Conservation (phyloP, 148 eudicot species). For the Selenicereus undatus region DNA sequence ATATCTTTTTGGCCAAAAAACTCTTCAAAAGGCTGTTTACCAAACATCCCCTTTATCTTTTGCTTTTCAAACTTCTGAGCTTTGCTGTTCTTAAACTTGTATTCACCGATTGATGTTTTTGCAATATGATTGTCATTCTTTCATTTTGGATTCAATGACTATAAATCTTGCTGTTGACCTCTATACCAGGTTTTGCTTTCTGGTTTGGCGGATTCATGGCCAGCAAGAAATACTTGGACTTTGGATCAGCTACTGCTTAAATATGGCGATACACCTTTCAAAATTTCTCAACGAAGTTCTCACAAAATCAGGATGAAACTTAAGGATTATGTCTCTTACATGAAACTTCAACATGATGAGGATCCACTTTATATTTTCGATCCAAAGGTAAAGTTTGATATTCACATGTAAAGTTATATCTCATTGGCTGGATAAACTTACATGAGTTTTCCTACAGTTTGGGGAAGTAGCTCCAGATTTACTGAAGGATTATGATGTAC, state of each 20-base stretch:
- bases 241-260: slow-evolving; percentile 53
- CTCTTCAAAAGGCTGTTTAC: too few species aligned
- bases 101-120: background rate
- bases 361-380: slow-evolving; percentile 95
- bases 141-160: slow-evolving; percentile 7
- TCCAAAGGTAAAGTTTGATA: slow-evolving; percentile 54
- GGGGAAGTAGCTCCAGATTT: slow-evolving; percentile 80
- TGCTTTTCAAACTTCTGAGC: too few species aligned
- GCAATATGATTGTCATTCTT: background rate
- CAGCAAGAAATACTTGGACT: slow-evolving; percentile 72
- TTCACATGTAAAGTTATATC: background rate
- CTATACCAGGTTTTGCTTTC: slow-evolving; percentile 63
- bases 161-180: slow-evolving; percentile 11
- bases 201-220: slow-evolving; percentile 85
- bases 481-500: slow-evolving; percentile 82
- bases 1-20: too few species aligned
- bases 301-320: slow-evolving; percentile 58
- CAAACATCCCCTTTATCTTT: background rate
- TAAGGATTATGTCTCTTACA: slow-evolving; percentile 72
- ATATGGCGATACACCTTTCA: slow-evolving; percentile 71
- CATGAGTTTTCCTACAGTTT: slow-evolving; percentile 49
- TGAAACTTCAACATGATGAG: slow-evolving; percentile 86
- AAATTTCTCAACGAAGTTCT: slow-evolving; percentile 76
- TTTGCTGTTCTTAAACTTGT: slow-evolving; percentile 1
- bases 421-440: slow-evolving; percentile 11